A percentile compares a stretch with the other conserved stretches of the same genome.
These are phyloP conservation scores for Sphagnurus paluster DNA, from an alignment of 1,284 basidiomycete genomes.

Conservation along the genomic window DNA sequence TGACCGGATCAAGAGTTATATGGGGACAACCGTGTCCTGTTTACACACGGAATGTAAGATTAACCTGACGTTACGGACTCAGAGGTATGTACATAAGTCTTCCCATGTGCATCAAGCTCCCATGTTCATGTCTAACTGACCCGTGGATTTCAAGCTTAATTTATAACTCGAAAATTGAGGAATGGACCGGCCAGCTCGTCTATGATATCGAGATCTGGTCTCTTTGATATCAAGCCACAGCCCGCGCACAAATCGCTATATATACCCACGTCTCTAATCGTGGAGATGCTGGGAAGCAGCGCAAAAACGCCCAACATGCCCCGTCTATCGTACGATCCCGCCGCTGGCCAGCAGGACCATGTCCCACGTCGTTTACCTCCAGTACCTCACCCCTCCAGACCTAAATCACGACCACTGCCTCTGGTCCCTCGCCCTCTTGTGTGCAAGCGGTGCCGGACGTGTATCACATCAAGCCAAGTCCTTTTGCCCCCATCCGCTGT, in stretches of 20 bases:
- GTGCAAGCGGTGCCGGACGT: constrained; percentile 44
- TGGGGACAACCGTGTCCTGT: no score
- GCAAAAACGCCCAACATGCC: constrained; percentile 19
- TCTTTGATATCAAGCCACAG: constrained; percentile 1
- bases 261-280: constrained; percentile 6
- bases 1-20: constrained; percentile 9
- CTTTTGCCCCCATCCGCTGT: constrained; percentile 43
- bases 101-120: no score
- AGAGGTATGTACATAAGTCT: no score
- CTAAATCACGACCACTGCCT: constrained; percentile 28
- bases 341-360: constrained; percentile 14
- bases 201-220: no score
- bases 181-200: no score
- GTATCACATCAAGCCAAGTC: constrained; percentile 43
- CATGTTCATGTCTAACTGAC: no score
- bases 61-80: no score
- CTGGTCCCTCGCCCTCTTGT: constrained; percentile 39
- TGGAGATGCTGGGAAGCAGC: constrained; percentile 3
- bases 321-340: constrained; percentile 8
- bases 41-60: no score
- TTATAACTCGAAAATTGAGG: no score
- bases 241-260: no score
- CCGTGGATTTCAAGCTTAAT: no score
- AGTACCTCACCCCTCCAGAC: constrained; percentile 20
- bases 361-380: constrained; percentile 32